Conservation (phyloP, 1,284 basidiomycete species). For the Sphagnurus paluster region DNA sequence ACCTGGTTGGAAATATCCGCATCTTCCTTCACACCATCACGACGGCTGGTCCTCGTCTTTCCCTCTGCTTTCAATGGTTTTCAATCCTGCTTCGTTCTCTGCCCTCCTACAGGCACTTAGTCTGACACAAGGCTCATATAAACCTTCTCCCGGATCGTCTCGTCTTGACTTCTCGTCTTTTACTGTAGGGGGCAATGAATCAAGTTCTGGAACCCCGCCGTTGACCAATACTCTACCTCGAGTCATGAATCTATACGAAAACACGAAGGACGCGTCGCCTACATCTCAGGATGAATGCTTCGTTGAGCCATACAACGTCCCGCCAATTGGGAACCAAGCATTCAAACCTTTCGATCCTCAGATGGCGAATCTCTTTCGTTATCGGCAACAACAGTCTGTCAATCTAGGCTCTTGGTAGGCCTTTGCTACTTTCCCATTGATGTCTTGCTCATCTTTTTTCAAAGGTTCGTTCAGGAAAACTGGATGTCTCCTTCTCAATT, state of each 20-base stretch:
- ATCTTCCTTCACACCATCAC: slow-evolving; percentile 9
- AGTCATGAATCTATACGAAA: slow-evolving; percentile 4
- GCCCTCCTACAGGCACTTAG: slow-evolving; percentile 32
- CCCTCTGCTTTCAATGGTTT: slow-evolving; percentile 14
- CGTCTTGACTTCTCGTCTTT: not conserved
- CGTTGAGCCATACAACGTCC: slow-evolving; percentile 37
- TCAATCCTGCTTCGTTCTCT: slow-evolving; percentile 21
- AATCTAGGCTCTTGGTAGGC: slow-evolving; percentile 68
- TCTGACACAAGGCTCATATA: slow-evolving; percentile 37
- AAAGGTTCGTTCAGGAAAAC: slow-evolving; percentile 74
- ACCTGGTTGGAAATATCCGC: no score
- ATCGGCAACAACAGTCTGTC: slow-evolving; percentile 63
- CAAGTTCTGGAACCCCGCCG: slow-evolving; percentile 6
- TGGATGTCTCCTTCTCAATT: slow-evolving; percentile 81
- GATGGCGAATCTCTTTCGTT: slow-evolving; percentile 55
- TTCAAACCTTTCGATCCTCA: slow-evolving; percentile 52
- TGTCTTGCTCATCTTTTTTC: not conserved
- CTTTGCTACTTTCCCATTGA: slow-evolving; percentile 35
- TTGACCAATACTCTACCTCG: not conserved
- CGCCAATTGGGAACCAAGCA: slow-evolving; percentile 33
- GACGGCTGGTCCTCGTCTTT: slow-evolving; percentile 19
- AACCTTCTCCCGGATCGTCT: slow-evolving; percentile 33
- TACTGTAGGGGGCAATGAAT: slow-evolving; percentile 9
- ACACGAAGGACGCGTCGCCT: slow-evolving; percentile 3
- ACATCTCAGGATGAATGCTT: slow-evolving; percentile 24